Conservation (phyloP, 2,329 filamentous ascomycete genomes). For the Aspergillus oerlinghausenensis region DNA sequence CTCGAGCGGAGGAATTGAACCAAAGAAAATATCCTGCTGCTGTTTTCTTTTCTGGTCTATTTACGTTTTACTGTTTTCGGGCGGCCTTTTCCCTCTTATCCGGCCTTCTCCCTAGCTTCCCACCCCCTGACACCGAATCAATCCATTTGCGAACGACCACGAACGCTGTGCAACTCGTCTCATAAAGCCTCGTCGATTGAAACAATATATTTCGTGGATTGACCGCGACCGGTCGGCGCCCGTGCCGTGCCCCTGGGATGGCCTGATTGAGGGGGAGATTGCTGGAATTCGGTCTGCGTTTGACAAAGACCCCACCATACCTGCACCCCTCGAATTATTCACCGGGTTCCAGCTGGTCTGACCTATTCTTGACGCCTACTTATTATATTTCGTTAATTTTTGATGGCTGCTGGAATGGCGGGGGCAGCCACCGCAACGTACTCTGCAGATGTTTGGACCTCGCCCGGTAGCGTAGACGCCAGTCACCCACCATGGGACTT, state of each 20-base stretch:
- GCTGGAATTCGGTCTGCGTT: conserved; percentile 13
- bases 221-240: neutral
- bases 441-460: conserved; percentile 37
- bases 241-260: conserved; percentile 22
- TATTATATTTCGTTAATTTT: conserved; percentile 8
- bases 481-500: conserved; percentile 35
- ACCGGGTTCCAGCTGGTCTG: conserved; percentile 33
- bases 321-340: conserved; percentile 2
- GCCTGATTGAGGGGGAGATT: conserved; percentile 21
- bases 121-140: neutral
- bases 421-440: conserved; percentile 37
- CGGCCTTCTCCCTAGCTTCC: neutral
- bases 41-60: conserved; percentile 18
- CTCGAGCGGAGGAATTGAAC: conserved; percentile 3
- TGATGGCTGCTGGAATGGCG: conserved; percentile 33
- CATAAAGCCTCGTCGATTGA: neutral
- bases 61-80: conserved; percentile 34
- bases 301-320: conserved; percentile 2
- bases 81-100: conserved; percentile 12
- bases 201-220: neutral
- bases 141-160: neutral
- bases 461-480: conserved; percentile 29
- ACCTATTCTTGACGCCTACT: conserved; percentile 9
- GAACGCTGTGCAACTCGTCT: neutral
- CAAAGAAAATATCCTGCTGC: neutral